phyloP scores from a whole-genome alignment of 2,329 filamentous ascomycete species.

The Xylaria sp. region DNA sequence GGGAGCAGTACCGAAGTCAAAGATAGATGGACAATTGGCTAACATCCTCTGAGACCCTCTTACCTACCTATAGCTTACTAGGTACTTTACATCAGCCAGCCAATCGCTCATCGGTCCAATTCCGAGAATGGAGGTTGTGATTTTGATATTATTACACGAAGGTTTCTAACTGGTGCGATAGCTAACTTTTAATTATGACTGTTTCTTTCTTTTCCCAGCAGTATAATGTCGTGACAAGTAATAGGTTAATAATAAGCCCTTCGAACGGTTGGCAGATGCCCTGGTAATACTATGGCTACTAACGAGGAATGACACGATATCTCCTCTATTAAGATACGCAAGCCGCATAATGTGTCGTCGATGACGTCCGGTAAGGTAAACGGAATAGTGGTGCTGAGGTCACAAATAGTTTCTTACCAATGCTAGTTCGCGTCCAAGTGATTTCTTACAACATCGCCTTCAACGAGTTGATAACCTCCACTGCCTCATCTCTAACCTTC shows the following conservation, averaged over 20 bases:
- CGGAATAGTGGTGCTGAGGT: background rate
- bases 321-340: background rate
- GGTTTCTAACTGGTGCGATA: background rate
- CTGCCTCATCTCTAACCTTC: constrained; percentile 43
- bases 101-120: background rate
- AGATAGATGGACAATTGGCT: background rate
- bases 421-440: background rate
- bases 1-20: background rate
- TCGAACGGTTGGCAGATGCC: background rate
- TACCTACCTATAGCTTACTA: background rate
- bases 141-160: background rate
- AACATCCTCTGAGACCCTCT: background rate
- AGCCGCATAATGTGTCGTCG: background rate
- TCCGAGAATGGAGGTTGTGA: too few species aligned
- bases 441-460: background rate
- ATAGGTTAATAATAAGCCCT: background rate
- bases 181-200: background rate
- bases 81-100: background rate
- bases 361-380: background rate
- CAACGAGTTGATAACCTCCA: constrained; percentile 36
- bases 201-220: background rate
- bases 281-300: background rate
- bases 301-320: background rate
- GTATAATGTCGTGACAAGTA: background rate
- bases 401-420: background rate